These are phyloP conservation scores for Sphagnum tenellum DNA, from an alignment of 225 moss, liverwort and hornwort genomes.

Conservation along the genomic window DNA sequence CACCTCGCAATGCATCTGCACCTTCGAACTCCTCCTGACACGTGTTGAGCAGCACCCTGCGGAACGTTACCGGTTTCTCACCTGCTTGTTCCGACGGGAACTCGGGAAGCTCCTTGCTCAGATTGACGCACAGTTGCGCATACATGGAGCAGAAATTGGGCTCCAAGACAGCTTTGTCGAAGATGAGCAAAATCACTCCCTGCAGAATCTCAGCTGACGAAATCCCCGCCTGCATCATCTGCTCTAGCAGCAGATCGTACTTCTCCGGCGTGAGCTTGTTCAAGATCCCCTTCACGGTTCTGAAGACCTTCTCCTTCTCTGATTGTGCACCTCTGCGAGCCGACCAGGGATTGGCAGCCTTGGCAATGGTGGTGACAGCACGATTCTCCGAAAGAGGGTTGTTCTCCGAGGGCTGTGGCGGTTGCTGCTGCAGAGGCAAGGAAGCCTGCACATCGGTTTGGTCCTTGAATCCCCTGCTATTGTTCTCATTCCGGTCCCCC, in stretches of 20 bases:
- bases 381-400: not conserved
- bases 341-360: slow-evolving; percentile 43
- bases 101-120: slow-evolving; percentile 12
- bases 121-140: slow-evolving; percentile 38
- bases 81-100: slow-evolving; percentile 14
- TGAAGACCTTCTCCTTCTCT: slow-evolving; percentile 43
- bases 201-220: slow-evolving; percentile 37
- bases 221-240: slow-evolving; percentile 43
- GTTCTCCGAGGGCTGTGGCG: not conserved
- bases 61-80: slow-evolving; percentile 38
- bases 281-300: slow-evolving; percentile 45
- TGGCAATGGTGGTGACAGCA: slow-evolving; percentile 29
- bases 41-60: too few relatives aligned
- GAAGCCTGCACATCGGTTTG: slow-evolving; percentile 12
- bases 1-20: slow-evolving; percentile 21
- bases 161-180: slow-evolving; percentile 49
- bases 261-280: slow-evolving; percentile 55
- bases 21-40: too few relatives aligned
- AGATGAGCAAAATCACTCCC: slow-evolving; percentile 43
- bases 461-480: slow-evolving; percentile 19
- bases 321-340: slow-evolving; percentile 33
- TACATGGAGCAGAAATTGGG: slow-evolving; percentile 53
- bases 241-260: slow-evolving; percentile 31
- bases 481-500: slow-evolving; percentile 4
- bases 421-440: not conserved